phyloP scores from a whole-genome alignment of 495 filamentous ascomycete species.

The Tuber borchii region DNA sequence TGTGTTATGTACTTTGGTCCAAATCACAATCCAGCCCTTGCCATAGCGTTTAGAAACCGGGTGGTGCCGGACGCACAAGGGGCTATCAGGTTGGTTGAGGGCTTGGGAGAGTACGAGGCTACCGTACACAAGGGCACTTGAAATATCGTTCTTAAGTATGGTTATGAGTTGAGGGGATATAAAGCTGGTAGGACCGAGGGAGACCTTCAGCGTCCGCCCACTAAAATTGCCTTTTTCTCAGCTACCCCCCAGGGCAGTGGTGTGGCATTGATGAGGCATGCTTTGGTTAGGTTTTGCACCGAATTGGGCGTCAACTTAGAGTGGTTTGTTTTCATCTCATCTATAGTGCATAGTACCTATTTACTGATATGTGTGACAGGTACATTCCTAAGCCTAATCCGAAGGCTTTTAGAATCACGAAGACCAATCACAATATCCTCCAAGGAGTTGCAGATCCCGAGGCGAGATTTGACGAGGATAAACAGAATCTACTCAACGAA shows the following conservation, averaged over 20 bases:
- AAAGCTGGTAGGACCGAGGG: conserved; percentile 39
- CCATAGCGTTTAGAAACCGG: conserved; percentile 65
- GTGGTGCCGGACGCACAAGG: conserved; percentile 65
- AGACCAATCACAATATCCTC: conserved; percentile 87
- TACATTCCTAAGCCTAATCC: conserved; percentile 78
- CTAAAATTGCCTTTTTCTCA: conserved; percentile 78
- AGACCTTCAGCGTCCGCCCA: conserved; percentile 8
- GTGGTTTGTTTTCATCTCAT: conserved; percentile 58
- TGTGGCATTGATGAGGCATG: conserved; percentile 83
- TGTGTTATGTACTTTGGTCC: conserved; percentile 77
- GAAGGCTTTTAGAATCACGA: conserved; percentile 79
- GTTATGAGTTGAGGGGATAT: conserved; percentile 57
- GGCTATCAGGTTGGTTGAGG: conserved; percentile 48
- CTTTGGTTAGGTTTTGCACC: conserved; percentile 66
- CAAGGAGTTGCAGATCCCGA: conserved; percentile 67
- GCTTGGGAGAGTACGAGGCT: conserved; percentile 56
- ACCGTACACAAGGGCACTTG: conserved; percentile 60
- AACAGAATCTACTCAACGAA: conserved; percentile 49
- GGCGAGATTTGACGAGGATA: conserved; percentile 60
- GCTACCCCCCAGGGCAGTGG: conserved; percentile 81
- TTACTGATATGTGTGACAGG: conserved; percentile 42
- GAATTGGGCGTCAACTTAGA: conserved; percentile 61
- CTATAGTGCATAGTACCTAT: neutral
- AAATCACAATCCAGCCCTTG: conserved; percentile 60
- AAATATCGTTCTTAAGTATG: conserved; percentile 63